Percentiles rank a stretch among this genome's conserved stretches.
Conservation (phyloP, 2,329 filamentous ascomycete species). For the Cytospora paraplurivora region DNA sequence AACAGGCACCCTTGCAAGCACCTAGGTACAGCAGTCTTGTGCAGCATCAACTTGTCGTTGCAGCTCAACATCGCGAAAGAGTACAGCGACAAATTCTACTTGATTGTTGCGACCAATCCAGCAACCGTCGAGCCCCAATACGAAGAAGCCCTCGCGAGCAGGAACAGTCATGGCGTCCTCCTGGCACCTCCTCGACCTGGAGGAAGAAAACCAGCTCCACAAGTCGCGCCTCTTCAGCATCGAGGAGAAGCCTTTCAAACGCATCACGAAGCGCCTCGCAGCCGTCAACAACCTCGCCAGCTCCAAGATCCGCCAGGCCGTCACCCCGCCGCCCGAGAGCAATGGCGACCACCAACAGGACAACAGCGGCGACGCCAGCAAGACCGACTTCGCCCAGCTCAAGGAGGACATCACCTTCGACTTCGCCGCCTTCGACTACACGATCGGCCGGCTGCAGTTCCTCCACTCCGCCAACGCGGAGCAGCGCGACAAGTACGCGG, state of each 20-base stretch:
- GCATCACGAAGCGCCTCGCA: conserved; percentile 79
- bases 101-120: neutral
- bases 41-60: conserved; percentile 2
- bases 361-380: conserved; percentile 38
- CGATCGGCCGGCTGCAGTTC: conserved; percentile 85
- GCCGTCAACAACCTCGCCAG: conserved; percentile 66
- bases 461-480: conserved; percentile 78
- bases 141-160: neutral
- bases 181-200: conserved; percentile 72
- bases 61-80: neutral
- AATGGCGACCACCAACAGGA: conserved; percentile 35
- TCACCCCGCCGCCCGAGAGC: conserved; percentile 67
- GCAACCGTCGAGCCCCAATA: neutral
- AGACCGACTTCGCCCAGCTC: conserved; percentile 62
- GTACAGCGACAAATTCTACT: neutral
- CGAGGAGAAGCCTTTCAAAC: conserved; percentile 90
- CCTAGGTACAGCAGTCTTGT: neutral
- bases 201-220: conserved; percentile 82
- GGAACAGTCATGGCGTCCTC: conserved; percentile 42
- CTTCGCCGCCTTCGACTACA: conserved; percentile 84
- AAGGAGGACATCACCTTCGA: conserved; percentile 84
- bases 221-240: conserved; percentile 84
- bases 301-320: conserved; percentile 52
- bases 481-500: conserved; percentile 81
- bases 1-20: neutral